phyloP scores from a whole-genome alignment of 2,329 filamentous ascomycete species.

The Hypoxylon sp. region DNA sequence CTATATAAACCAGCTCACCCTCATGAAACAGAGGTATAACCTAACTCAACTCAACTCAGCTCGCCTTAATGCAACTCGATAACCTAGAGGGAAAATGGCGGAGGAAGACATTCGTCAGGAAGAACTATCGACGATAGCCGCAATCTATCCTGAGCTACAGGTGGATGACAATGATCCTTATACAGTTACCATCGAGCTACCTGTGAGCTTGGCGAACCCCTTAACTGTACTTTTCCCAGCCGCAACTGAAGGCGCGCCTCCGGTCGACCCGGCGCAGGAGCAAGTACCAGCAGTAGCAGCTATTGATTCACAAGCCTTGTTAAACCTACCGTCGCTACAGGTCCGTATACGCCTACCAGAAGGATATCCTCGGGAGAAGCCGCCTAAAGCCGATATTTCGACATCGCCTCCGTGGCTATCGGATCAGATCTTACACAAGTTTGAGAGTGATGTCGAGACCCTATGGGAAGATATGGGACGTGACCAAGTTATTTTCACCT shows the following conservation, averaged over 20 bases:
- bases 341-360: conserved; percentile 68
- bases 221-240: conserved; percentile 71
- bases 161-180: conserved; percentile 59
- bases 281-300: conserved; percentile 28
- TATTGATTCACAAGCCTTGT: conserved; percentile 63
- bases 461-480: conserved; percentile 74
- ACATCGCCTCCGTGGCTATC: conserved; percentile 71
- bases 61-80: conserved; percentile 47
- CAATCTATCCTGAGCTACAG: conserved; percentile 76
- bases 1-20: conserved; percentile 29
- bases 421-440: conserved; percentile 58
- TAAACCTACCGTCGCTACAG: conserved; percentile 70
- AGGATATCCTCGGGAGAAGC: conserved; percentile 67
- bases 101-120: conserved; percentile 65
- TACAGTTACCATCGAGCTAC: conserved; percentile 68
- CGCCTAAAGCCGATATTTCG: conserved; percentile 65
- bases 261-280: conserved; percentile 36
- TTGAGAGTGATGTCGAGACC: conserved; percentile 64
- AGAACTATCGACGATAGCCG: conserved; percentile 71
- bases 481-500: conserved; percentile 71
- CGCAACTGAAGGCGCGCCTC: conserved; percentile 54
- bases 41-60: conserved; percentile 7
- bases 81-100: conserved; percentile 36
- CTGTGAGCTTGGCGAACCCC: conserved; percentile 66
- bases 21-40: too few relatives aligned